phyloP scores from a whole-genome alignment of 805 yeast genomes.

The Myxozyma melibiosi region DNA sequence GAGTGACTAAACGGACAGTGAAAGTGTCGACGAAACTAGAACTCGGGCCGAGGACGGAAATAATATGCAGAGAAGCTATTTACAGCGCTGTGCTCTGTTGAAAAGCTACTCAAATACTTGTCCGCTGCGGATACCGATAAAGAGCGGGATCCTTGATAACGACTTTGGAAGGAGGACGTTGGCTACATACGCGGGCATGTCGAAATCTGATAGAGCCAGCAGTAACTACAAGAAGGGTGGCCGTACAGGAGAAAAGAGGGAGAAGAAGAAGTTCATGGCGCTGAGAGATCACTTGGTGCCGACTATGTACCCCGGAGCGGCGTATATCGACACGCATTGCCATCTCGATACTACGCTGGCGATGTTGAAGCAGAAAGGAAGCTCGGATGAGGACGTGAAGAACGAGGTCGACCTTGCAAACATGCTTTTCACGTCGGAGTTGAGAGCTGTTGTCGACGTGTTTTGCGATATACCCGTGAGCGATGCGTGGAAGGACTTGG shows the following conservation, averaged over 20 bases:
- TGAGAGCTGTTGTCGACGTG: slow-evolving; percentile 26
- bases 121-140: no score
- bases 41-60: no score
- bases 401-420: slow-evolving; percentile 13
- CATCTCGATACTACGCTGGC: slow-evolving; percentile 22
- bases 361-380: slow-evolving; percentile 21
- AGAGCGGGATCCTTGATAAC: no score
- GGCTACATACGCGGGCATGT: no score
- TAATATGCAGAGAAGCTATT: no score
- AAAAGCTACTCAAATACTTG: no score
- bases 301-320: background rate
- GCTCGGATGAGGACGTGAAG: background rate
- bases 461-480: slow-evolving; percentile 28
- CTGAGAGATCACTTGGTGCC: slow-evolving; percentile 10
- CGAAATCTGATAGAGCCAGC: background rate
- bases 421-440: slow-evolving; percentile 16
- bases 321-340: slow-evolving; percentile 27
- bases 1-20: no score
- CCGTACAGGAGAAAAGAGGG: background rate
- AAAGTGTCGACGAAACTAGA: no score
- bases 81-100: no score
- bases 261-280: background rate
- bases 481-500: slow-evolving; percentile 11
- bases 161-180: no score
- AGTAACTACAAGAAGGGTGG: background rate